These are phyloP conservation scores for Toxoplasma gondii DNA, from an alignment of 169 alveolate species.

Conservation along the genomic window DNA sequence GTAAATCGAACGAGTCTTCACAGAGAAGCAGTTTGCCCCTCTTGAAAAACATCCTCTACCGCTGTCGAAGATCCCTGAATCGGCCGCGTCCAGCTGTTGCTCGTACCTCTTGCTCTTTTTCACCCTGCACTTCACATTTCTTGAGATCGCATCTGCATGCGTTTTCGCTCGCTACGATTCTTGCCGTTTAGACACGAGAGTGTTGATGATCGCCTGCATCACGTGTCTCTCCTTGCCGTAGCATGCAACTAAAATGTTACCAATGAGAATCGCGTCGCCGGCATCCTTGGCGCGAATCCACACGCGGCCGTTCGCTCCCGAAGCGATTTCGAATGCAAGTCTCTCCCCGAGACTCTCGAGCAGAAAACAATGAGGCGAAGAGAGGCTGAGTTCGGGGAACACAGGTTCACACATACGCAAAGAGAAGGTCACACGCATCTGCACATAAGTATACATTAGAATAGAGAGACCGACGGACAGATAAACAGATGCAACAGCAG, in stretches of 20 bases:
- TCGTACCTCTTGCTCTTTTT: background rate
- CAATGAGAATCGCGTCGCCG: constrained; percentile 45
- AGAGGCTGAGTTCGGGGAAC: constrained; percentile 27
- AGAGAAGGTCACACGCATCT: background rate
- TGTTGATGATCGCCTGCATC: constrained; percentile 59
- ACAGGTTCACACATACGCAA: background rate
- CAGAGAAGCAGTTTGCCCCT: no score
- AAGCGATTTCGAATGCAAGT: constrained; percentile 49
- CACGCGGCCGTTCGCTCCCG: constrained; percentile 55
- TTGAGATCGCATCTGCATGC: background rate
- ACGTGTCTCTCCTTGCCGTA: constrained; percentile 50
- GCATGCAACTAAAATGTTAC: constrained; percentile 47
- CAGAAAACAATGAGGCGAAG: constrained; percentile 49
- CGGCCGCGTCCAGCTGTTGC: no score
- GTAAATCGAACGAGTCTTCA: no score
- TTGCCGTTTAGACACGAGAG: background rate
- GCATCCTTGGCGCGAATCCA: constrained; percentile 51
- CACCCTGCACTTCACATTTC: background rate
- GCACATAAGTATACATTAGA: background rate
- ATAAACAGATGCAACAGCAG: background rate
- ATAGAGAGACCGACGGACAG: background rate
- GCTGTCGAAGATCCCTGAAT: no score
- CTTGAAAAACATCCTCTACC: no score
- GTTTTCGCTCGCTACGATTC: background rate
- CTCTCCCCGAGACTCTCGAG: constrained; percentile 51